A percentile compares a stretch with the other conserved stretches of the same genome.
phyloP scores from a whole-genome alignment of 768 basidiomycete genomes.

The Tremella yokohamensis region DNA sequence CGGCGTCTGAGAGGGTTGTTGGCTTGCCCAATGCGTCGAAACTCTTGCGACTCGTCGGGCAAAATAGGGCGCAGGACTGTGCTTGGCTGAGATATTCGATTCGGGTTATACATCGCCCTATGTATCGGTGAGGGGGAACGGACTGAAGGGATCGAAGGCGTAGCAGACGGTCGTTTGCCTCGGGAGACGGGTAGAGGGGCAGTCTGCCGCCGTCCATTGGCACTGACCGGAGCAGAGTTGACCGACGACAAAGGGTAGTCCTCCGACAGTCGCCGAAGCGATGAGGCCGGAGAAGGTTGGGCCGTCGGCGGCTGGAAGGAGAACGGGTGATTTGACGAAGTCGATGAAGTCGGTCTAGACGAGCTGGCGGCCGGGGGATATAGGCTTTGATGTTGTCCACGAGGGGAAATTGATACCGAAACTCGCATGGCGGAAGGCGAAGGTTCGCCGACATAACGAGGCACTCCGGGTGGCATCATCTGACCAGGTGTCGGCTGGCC shows the following conservation, averaged over 20 bases:
- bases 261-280: conserved; percentile 10
- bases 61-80: conserved; percentile 29
- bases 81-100: conserved; percentile 19
- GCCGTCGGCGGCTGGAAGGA: conserved; percentile 20
- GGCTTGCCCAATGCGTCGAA: conserved; percentile 11
- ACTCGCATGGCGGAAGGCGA: background rate
- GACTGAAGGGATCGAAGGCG: conserved; percentile 7
- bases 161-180: background rate
- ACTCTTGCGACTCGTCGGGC: conserved; percentile 26
- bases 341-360: conserved; percentile 28
- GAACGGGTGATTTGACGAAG: conserved; percentile 18
- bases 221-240: too few relatives aligned
- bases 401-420: conserved; percentile 40
- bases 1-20: conserved; percentile 38
- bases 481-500: background rate
- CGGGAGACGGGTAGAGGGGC: background rate
- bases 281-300: conserved; percentile 10
- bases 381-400: conserved; percentile 22
- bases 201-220: conserved; percentile 2
- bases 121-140: conserved; percentile 31
- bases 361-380: conserved; percentile 12
- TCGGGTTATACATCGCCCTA: conserved; percentile 28
- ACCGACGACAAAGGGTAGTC: conserved; percentile 9
- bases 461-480: conserved; percentile 5
- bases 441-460: background rate